Evolutionary conservation across 1,284 basidiomycete genomes (phyloP).

Genomic region (Pisolithus thermaeus): DNA sequence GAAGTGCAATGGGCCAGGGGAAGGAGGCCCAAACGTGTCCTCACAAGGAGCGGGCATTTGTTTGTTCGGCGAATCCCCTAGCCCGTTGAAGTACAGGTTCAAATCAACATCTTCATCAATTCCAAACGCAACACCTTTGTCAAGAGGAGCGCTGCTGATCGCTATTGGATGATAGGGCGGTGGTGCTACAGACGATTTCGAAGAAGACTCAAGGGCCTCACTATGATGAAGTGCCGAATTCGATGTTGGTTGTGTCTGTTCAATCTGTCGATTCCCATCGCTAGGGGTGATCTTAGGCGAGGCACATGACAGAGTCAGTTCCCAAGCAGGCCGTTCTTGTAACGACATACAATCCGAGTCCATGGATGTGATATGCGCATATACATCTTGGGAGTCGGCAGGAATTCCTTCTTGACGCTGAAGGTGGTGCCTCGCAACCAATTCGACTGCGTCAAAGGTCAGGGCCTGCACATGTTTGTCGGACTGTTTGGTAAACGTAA

Average conservation of each 20-base stretch:
- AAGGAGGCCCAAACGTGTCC: slow-evolving; percentile 4
- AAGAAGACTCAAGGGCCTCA: neutral
- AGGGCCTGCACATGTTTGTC: slow-evolving; percentile 13
- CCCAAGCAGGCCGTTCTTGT: neutral
- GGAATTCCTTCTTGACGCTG: neutral
- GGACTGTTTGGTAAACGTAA: slow-evolving; percentile 20
- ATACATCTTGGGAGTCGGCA: neutral
- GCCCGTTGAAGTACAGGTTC: slow-evolving; percentile 23
- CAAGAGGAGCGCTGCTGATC: too few species aligned
- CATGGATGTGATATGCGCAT: neutral
- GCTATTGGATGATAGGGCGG: neutral
- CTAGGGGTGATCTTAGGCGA: neutral
- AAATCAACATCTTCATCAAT: slow-evolving; percentile 19
- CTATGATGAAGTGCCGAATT: neutral
- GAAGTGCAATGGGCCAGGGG: neutral
- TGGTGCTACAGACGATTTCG: neutral
- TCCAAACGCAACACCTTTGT: neutral
- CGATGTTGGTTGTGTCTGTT: neutral
- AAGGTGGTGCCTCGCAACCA: neutral
- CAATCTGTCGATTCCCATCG: neutral
- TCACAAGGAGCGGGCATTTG: neutral
- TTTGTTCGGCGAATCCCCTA: slow-evolving; percentile 19
- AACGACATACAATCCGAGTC: neutral
- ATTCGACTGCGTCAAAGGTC: slow-evolving; percentile 6
- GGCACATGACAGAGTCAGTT: neutral